Evolutionary conservation across 495 filamentous ascomycete genomes (phyloP).

Genomic region (Sporormia fimetaria): DNA sequence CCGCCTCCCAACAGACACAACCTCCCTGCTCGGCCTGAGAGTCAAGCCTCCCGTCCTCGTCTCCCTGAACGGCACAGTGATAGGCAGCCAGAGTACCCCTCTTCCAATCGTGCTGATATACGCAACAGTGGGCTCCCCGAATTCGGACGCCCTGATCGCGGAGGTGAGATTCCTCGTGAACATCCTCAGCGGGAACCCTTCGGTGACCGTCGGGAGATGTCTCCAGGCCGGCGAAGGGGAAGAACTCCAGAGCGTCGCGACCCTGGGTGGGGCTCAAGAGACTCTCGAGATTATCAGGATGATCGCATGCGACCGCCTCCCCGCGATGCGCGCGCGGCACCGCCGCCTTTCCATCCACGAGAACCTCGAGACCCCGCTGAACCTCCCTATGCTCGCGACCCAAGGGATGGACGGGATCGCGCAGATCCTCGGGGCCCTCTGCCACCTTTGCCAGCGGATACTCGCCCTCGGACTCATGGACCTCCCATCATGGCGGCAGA

Average conservation of each 20-base stretch:
- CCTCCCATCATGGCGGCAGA: slow-evolving; percentile 1
- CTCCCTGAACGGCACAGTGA: slow-evolving; percentile 19
- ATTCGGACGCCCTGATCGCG: slow-evolving; percentile 29
- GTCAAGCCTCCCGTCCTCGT: slow-evolving; percentile 11
- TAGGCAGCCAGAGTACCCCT: slow-evolving; percentile 14
- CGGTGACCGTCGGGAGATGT: slow-evolving; percentile 24
- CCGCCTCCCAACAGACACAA: not conserved
- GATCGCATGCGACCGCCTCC: slow-evolving; percentile 20
- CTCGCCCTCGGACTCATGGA: slow-evolving; percentile 11
- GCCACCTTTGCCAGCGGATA: slow-evolving; percentile 6
- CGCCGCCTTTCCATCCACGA: slow-evolving; percentile 4
- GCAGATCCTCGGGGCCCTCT: slow-evolving; percentile 7
- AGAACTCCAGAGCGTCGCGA: slow-evolving; percentile 23
- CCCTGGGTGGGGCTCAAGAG: slow-evolving; percentile 7
- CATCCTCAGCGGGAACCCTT: slow-evolving; percentile 21
- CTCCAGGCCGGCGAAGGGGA: slow-evolving; percentile 21
- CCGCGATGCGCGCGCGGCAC: slow-evolving; percentile 18
- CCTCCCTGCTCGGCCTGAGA: slow-evolving; percentile 1
- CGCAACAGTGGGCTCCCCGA: slow-evolving; percentile 15
- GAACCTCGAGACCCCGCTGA: slow-evolving; percentile 15
- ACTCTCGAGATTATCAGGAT: slow-evolving; percentile 21
- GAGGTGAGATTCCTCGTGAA: not conserved
- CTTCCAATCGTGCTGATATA: slow-evolving; percentile 13
- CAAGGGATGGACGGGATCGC: slow-evolving; percentile 9
- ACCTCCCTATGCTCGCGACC: slow-evolving; percentile 9